Percentiles rank a stretch among this genome's conserved stretches.
phyloP scores from a whole-genome alignment of 1,139 yeast species.

The Blastobotrys apis region DNA sequence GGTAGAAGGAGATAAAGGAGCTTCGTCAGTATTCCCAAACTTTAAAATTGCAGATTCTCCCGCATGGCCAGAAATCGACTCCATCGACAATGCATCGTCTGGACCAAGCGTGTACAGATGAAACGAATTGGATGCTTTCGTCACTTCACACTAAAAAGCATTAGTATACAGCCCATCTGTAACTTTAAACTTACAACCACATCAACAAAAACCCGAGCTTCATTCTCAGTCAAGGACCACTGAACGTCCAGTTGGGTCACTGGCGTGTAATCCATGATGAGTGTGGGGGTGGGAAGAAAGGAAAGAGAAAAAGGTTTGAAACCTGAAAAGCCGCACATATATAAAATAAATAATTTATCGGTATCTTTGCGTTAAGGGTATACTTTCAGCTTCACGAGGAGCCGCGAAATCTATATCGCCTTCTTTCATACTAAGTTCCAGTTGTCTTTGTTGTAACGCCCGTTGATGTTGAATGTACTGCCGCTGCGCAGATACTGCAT shows the following conservation, averaged over 20 bases:
- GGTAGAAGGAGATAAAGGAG: not conserved
- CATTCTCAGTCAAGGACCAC: not conserved
- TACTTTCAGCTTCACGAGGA: slow-evolving; percentile 8
- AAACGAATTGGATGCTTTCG: slow-evolving; percentile 2
- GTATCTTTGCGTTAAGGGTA: slow-evolving; percentile 9
- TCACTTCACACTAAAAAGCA: slow-evolving; percentile 1
- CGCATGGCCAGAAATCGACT: not conserved
- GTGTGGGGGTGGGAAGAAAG: no score
- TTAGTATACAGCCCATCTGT: not conserved
- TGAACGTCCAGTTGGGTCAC: slow-evolving; percentile 1
- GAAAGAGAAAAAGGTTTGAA: not conserved
- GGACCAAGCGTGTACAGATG: slow-evolving; percentile 14
- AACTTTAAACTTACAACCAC: not conserved
- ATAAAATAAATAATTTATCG: not conserved
- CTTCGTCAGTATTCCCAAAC: not conserved
- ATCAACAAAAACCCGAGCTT: not conserved
- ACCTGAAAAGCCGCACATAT: not conserved
- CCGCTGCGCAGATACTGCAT: slow-evolving; percentile 13
- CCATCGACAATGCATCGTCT: not conserved
- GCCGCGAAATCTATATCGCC: slow-evolving; percentile 3
- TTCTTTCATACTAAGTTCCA: slow-evolving; percentile 3
- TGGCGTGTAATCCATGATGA: slow-evolving; percentile 3
- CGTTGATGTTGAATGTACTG: slow-evolving; percentile 13
- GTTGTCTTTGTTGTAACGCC: slow-evolving; percentile 13
- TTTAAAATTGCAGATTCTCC: no score